phyloP scores from a whole-genome alignment of 129 eudicot genomes.

The Escallonia herrerae region DNA sequence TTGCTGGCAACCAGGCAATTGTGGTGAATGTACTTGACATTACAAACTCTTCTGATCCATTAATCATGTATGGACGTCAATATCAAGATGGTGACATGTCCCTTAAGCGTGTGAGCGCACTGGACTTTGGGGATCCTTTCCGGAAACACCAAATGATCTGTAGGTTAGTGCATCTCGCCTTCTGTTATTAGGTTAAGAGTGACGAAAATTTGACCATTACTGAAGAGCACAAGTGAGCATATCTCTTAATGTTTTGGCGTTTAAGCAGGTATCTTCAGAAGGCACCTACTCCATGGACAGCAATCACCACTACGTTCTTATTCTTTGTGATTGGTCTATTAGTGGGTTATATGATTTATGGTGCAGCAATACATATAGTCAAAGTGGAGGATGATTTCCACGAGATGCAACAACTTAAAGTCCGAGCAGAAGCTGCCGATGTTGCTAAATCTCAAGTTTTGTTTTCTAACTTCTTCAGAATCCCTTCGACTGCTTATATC shows the following conservation, averaged over 20 bases:
- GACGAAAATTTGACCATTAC: too few relatives aligned
- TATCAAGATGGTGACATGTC: constrained; percentile 58
- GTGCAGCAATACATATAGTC: constrained; percentile 56
- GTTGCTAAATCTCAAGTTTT: constrained; percentile 86
- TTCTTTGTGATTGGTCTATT: constrained; percentile 47
- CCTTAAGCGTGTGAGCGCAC: constrained; percentile 49
- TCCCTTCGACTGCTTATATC: neutral
- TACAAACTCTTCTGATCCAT: constrained; percentile 69
- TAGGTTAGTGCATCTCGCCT: constrained; percentile 26
- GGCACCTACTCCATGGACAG: constrained; percentile 53
- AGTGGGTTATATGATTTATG: constrained; percentile 48
- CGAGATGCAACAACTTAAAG: constrained; percentile 62
- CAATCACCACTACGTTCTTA: constrained; percentile 32
- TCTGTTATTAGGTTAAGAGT: neutral
- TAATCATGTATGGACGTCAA: constrained; percentile 69
- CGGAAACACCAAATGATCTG: constrained; percentile 83
- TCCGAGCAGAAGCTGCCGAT: constrained; percentile 86
- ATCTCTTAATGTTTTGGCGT: neutral
- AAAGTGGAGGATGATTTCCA: constrained; percentile 65
- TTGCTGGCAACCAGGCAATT: constrained; percentile 77
- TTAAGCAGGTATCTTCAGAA: constrained; percentile 53
- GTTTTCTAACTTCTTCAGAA: neutral
- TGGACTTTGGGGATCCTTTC: constrained; percentile 86
- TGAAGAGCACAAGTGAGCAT: too few relatives aligned
- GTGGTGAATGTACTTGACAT: constrained; percentile 74